phyloP scores from a whole-genome alignment of 2,329 filamentous ascomycete species.

The Exophiala aquamarina region DNA sequence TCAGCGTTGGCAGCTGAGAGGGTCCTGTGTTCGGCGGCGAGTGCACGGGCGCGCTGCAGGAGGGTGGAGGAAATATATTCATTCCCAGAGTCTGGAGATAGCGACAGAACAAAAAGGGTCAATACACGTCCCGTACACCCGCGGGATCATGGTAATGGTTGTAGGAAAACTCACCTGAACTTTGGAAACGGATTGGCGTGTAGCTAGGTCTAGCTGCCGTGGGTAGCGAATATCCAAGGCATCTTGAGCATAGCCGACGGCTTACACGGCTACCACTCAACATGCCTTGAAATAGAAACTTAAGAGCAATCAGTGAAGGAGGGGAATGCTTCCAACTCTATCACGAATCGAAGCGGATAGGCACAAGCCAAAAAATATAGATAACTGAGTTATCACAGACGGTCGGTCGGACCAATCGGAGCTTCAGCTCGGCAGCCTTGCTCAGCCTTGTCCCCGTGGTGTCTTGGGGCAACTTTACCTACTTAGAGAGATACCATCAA shows the following conservation, averaged over 20 bases:
- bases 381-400: too few species aligned
- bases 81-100: slow-evolving; percentile 24
- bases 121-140: too few species aligned
- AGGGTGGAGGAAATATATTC: slow-evolving; percentile 47
- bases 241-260: slow-evolving; percentile 49
- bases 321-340: neutral
- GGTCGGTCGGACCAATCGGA: too few species aligned
- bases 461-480: too few species aligned
- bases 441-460: too few species aligned
- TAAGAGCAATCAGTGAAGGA: neutral
- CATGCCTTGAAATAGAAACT: slow-evolving; percentile 35
- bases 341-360: neutral
- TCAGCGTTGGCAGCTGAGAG: slow-evolving; percentile 53
- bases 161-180: slow-evolving; percentile 26
- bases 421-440: too few species aligned
- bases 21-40: slow-evolving; percentile 56
- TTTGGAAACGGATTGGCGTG: slow-evolving; percentile 30
- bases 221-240: slow-evolving; percentile 41
- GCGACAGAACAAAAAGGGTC: too few species aligned
- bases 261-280: slow-evolving; percentile 28
- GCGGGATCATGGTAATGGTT: too few species aligned
- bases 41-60: slow-evolving; percentile 54
- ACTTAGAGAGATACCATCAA: too few species aligned
- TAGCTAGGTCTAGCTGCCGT: slow-evolving; percentile 30
- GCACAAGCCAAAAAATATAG: too few species aligned